Conservation (phyloP, 1,284 basidiomycete species). For the Rhizoctonia solani region DNA sequence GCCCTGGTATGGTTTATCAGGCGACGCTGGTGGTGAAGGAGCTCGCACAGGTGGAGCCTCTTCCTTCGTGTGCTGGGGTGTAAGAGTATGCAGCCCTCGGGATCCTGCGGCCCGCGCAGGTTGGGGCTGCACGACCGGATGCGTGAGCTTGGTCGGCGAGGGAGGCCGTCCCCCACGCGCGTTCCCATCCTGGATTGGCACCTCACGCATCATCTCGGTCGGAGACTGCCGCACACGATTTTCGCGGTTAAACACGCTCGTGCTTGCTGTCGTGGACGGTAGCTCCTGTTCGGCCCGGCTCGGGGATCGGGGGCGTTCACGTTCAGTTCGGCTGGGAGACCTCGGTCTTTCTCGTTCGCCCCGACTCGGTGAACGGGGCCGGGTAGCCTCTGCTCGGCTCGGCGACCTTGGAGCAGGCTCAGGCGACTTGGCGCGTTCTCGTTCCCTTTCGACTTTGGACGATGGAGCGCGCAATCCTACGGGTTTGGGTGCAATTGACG, state of each 20-base stretch:
- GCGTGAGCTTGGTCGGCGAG: slow-evolving; percentile 15
- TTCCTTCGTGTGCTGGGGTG: slow-evolving; percentile 26
- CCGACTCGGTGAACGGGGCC: no score
- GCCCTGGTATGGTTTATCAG: slow-evolving; percentile 75
- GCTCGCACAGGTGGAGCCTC: slow-evolving; percentile 33
- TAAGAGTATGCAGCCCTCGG: slow-evolving; percentile 1
- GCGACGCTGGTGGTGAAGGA: slow-evolving; percentile 49
- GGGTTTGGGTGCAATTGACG: slow-evolving; percentile 48
- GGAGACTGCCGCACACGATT: slow-evolving; percentile 21
- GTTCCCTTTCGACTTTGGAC: slow-evolving; percentile 44
- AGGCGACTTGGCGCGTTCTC: slow-evolving; percentile 24
- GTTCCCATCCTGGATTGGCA: slow-evolving; percentile 25
- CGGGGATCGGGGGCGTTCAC: slow-evolving; percentile 7
- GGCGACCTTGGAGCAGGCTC: no score
- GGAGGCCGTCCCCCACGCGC: slow-evolving; percentile 1
- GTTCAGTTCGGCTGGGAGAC: no score
- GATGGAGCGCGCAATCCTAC: slow-evolving; percentile 40
- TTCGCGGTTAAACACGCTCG: slow-evolving; percentile 14
- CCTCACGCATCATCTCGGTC: slow-evolving; percentile 27
- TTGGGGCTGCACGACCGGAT: slow-evolving; percentile 2
- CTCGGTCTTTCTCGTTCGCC: no score
- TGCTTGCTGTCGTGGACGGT: background rate
- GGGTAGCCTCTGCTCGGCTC: no score
- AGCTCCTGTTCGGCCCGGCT: background rate
- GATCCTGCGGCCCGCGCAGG: background rate